These are phyloP conservation scores for Trichoderma orchidacearum DNA, from an alignment of 495 filamentous ascomycete species.

Conservation along the genomic window DNA sequence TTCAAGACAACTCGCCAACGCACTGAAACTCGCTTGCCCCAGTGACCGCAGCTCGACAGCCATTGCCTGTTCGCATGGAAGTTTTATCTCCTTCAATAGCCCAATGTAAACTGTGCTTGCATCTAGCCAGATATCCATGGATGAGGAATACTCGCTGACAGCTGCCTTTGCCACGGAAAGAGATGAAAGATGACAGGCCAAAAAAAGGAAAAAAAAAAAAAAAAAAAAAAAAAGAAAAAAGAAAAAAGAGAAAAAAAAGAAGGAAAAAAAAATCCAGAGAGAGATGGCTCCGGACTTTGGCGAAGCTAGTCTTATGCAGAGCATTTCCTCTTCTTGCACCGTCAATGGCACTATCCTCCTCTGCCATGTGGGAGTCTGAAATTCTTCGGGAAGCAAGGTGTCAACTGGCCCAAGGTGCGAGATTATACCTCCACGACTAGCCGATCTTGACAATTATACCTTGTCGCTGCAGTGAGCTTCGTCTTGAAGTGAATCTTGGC, in stretches of 20 bases:
- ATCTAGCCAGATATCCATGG: too few relatives aligned
- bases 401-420: not conserved
- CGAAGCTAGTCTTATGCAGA: not conserved
- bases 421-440: not conserved
- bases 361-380: not conserved
- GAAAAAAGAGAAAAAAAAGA: not conserved
- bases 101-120: too few relatives aligned
- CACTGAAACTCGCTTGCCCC: too few relatives aligned
- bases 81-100: too few relatives aligned
- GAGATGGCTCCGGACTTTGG: not conserved
- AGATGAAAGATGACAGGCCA: too few relatives aligned
- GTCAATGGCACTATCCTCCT: not conserved
- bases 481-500: not conserved
- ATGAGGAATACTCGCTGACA: too few relatives aligned
- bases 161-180: too few relatives aligned
- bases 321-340: not conserved
- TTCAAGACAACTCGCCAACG: too few relatives aligned
- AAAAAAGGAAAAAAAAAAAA: too few relatives aligned
- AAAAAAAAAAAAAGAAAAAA: conserved; percentile 2
- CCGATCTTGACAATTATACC: not conserved
- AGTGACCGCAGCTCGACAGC: too few relatives aligned
- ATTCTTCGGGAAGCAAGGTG: not conserved
- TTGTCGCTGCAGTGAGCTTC: not conserved
- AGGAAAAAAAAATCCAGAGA: not conserved
- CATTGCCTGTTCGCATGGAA: too few relatives aligned